Evolutionary conservation across 2,329 filamentous ascomycete genomes (phyloP), one percentile per base, ranked within the genome.

Genomic region (Exophiala calicioides): DNA sequence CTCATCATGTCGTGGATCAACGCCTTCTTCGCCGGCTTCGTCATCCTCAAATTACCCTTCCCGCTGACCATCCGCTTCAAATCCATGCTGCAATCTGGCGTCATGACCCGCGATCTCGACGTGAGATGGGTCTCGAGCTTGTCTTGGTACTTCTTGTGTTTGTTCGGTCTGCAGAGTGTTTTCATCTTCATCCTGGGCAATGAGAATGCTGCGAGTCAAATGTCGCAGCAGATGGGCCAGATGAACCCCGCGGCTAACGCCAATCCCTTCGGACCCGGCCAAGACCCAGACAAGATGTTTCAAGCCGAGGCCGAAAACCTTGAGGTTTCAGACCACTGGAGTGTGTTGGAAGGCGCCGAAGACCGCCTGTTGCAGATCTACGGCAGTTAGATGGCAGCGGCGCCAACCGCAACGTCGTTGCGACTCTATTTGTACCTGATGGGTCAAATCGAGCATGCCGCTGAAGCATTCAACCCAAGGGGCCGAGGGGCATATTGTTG

Each of bases 1-100:
- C 72, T 98, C 65, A 98, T 98, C 59, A 98, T 98, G 93, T 93
- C 91, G 58, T 98, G 93, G 93, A 97, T 98, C 67, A 98, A 98
- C 72, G 90, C 93, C 0, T 98, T 97, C 66, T 98, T 98, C 63
- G 94, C 89, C 41, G 93, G 93, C 23, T 98, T 96, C 65, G 93
- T 98, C 36, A 96, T 98, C 54, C 90, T 98, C 81, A 96, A 96
- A 83, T 72, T 98, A 19, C 93, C 93, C 0, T 98, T 98, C 68
- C 93, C 94, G 3, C 79, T 98, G 57, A 98, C 93, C 23, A 90
- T 96, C 68, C 94, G 95, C 68, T 98, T 98, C 80, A 98, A 98
- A 78, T 93, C 89, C 59, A 98, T 98, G 93, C 78, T 98, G 42
- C 93, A 98, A 73, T 91, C 91, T 31, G 93, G 93, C 61, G 91